Evolutionary conservation across 75 land plant species (phyloP).

Genomic region (Selaginella moellendorffii): DNA sequence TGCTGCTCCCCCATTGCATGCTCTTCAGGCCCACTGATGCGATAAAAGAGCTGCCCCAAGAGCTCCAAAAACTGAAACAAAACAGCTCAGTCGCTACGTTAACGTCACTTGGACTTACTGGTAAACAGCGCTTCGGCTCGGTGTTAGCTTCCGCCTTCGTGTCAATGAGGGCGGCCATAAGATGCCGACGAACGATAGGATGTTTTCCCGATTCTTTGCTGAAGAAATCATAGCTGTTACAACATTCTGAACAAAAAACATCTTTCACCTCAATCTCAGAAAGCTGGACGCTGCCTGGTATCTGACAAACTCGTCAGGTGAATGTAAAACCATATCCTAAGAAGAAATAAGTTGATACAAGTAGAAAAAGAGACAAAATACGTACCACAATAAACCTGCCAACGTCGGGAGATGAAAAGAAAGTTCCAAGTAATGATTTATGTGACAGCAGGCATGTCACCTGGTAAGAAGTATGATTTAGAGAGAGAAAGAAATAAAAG

Average conservation of each 20-base stretch:
- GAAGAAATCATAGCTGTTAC: no score
- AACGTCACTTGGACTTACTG: conserved; percentile 19
- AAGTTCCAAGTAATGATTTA: conserved; percentile 5
- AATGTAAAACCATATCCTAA: conserved; percentile 21
- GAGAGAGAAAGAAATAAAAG: not conserved
- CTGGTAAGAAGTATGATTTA: no score
- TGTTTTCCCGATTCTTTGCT: not conserved
- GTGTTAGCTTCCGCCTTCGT: conserved; percentile 18
- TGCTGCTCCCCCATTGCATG: conserved; percentile 19
- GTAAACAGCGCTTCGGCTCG: conserved; percentile 17
- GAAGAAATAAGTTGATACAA: not conserved
- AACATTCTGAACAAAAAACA: not conserved
- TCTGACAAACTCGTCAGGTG: conserved; percentile 19
- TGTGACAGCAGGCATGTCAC: conserved; percentile 14
- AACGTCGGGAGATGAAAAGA: conserved; percentile 18
- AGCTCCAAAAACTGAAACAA: conserved; percentile 33
- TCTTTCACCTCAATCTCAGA: conserved; percentile 17
- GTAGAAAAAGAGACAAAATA: not conserved
- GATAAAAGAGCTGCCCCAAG: conserved; percentile 17
- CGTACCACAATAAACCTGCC: conserved; percentile 21
- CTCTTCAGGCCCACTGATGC: conserved; percentile 18
- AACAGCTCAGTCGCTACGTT: no score
- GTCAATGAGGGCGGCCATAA: conserved; percentile 19
- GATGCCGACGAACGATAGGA: conserved; percentile 2
- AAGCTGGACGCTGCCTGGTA: conserved; percentile 22